These are phyloP conservation scores for Physcia stellaris DNA, from an alignment of 495 filamentous ascomycete genomes.

Conservation along the genomic window DNA sequence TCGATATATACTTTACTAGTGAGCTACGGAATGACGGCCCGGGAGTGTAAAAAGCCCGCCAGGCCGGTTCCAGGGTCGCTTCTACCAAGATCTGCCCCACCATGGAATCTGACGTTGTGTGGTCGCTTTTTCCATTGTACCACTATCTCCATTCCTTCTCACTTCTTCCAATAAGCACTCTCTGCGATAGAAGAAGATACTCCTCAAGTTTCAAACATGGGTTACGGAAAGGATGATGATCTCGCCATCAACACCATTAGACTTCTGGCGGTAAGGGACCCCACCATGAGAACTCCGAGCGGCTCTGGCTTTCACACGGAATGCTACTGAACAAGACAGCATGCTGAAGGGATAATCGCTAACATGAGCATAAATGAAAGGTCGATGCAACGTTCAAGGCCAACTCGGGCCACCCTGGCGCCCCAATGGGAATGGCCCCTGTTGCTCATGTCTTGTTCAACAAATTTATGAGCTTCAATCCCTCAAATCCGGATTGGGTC, in stretches of 20 bases:
- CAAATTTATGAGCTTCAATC: constrained; percentile 99
- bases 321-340: background rate
- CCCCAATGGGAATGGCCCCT: constrained; percentile 98
- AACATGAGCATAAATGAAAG: constrained; percentile 31
- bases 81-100: no score
- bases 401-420: constrained; percentile 97
- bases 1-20: no score
- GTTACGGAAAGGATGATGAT: constrained; percentile 71
- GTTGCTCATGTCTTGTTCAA: constrained; percentile 96
- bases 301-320: background rate
- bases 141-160: no score
- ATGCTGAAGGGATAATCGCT: background rate
- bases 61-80: no score
- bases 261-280: constrained; percentile 67
- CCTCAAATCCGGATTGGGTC: constrained; percentile 91
- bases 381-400: constrained; percentile 93
- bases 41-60: no score
- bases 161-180: no score
- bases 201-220: no score
- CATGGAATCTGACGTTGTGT: no score
- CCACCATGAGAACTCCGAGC: background rate
- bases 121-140: no score
- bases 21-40: no score
- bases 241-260: constrained; percentile 97
- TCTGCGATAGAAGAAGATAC: no score